Evolutionary conservation across 441 rosid genomes (phyloP), one percentile per base, ranked within the genome.

Genomic region (Populus hybrid): DNA sequence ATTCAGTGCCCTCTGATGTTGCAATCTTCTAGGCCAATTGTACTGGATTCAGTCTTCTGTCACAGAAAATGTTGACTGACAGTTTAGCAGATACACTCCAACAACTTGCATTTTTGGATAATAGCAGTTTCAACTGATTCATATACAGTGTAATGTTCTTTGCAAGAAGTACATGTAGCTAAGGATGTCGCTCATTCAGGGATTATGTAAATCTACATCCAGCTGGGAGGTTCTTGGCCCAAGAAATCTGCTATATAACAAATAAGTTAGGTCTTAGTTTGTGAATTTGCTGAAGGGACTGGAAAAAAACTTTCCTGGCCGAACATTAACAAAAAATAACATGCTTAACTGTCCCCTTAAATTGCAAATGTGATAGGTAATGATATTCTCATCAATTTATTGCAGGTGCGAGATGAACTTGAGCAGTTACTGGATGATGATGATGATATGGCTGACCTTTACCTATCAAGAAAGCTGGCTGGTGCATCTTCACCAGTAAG

Each of bases 401-500:
- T 87, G 75, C 65, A 95, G 98, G 98, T 96, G 78, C 89, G 99
- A 79, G 99, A 96, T 86, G 99, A 91, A 78, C 95, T 96, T 64
- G 98, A 94, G 80, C 98, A 94, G 72, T 86, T 94, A 70, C 87
- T 96, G 83, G 98, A 94, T 87, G 98, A 96, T 79, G 98, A 94
- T 32, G 98, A 94, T 75, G 99, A 96, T 79, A 96, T 96, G 98
- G 97, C 98, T 65, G 98, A 94, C 80, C 94, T 96, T 59, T 96
- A 92, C 88, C 83, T 96, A 82, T 92, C 99, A 30, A 94, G 97
- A 80, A 94, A 95, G 84, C 81, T 91, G 81, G 89, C 88, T 40
- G 85, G 88, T 46, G 80, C 92, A 76, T 84, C 87, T 70, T 88
- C 98, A 16, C 97, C 98, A 24, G 72, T 75, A 70, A 95, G 95